Conservation (phyloP, 2,329 filamentous ascomycete species). For the Neocatenulostroma microsporum region DNA sequence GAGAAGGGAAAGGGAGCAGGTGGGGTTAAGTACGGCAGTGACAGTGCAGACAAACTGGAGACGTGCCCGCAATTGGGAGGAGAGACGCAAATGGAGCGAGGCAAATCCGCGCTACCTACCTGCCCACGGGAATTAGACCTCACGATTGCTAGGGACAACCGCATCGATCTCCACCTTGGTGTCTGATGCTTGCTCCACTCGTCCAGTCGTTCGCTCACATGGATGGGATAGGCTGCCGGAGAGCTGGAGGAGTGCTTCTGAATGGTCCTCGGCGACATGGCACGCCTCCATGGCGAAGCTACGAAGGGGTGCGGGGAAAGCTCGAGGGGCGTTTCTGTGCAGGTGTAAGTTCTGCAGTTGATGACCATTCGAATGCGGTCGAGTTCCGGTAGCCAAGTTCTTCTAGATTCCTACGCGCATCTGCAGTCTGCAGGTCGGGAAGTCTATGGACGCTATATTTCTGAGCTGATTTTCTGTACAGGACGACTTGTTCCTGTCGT, state of each 20-base stretch:
- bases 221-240: neutral
- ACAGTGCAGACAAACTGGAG: neutral
- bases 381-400: no score
- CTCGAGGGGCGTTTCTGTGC: constrained; percentile 1
- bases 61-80: neutral
- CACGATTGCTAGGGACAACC: constrained; percentile 1
- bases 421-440: no score
- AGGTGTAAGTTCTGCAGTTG: no score
- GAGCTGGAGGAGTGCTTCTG: constrained; percentile 6
- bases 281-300: neutral
- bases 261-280: constrained; percentile 13
- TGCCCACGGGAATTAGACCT: constrained; percentile 3
- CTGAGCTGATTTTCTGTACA: neutral
- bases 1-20: constrained; percentile 9
- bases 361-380: no score
- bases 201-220: neutral
- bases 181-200: constrained; percentile 6
- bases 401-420: neutral
- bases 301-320: constrained; percentile 10
- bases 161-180: constrained; percentile 5
- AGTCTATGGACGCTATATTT: neutral
- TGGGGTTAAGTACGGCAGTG: constrained; percentile 16
- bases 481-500: no score
- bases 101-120: neutral
- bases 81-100: neutral